phyloP scores from a whole-genome alignment of 768 basidiomycete genomes.

The Phlebiopsis gigantea region DNA sequence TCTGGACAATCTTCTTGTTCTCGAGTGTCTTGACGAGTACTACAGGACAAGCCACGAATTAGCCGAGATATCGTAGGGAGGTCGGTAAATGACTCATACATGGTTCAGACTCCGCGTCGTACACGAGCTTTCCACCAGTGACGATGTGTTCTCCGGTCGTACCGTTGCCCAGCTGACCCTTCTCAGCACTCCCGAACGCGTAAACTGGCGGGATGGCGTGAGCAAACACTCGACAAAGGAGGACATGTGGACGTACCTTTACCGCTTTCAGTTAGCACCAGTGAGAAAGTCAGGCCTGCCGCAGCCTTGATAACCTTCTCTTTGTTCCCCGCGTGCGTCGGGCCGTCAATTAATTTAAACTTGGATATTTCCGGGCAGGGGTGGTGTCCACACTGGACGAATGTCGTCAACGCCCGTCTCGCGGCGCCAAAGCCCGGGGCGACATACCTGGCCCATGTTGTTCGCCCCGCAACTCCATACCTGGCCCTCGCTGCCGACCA shows the following conservation, averaged over 20 bases:
- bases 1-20: conserved; percentile 72
- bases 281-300: conserved; percentile 80
- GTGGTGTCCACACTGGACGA: conserved; percentile 62
- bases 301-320: conserved; percentile 69
- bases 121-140: conserved; percentile 79
- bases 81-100: conserved; percentile 33
- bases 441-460: conserved; percentile 66
- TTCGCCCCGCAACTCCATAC: conserved; percentile 87
- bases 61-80: background rate
- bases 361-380: conserved; percentile 56
- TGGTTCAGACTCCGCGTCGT: conserved; percentile 70
- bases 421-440: too few species aligned
- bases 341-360: conserved; percentile 61
- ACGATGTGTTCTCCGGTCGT: conserved; percentile 89
- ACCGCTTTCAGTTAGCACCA: conserved; percentile 79
- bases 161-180: conserved; percentile 91
- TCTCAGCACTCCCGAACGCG: conserved; percentile 86
- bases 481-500: conserved; percentile 77
- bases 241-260: conserved; percentile 44
- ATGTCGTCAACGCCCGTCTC: background rate
- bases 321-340: conserved; percentile 46
- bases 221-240: background rate
- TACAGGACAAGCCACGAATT: conserved; percentile 22
- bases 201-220: conserved; percentile 48
- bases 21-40: conserved; percentile 74